Evolutionary conservation across 1,139 yeast species (phyloP).

Genomic region (Ashbya aceris): DNA sequence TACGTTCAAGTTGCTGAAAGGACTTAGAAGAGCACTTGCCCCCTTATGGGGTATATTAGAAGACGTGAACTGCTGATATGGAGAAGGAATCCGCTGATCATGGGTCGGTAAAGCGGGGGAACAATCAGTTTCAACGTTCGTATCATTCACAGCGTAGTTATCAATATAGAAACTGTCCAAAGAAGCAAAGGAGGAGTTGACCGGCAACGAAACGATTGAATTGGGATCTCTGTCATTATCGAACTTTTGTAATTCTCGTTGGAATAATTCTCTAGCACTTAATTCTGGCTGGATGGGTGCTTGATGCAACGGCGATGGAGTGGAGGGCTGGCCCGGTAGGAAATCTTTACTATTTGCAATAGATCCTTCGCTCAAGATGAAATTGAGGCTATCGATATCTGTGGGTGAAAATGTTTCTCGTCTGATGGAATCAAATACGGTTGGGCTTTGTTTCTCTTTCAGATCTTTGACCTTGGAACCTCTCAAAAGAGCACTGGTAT

Average conservation of each 20-base stretch:
- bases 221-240: constrained; percentile 18
- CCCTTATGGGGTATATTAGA: neutral
- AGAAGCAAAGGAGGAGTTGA: constrained; percentile 69
- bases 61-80: too few species aligned
- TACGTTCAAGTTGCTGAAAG: neutral
- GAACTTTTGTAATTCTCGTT: constrained; percentile 19
- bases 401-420: neutral
- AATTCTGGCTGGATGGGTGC: neutral
- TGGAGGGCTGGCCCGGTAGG: neutral
- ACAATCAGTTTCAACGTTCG: neutral
- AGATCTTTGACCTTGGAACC: neutral
- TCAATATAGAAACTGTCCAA: constrained; percentile 66
- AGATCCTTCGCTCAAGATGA: constrained; percentile 11
- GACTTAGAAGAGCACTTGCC: neutral
- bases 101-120: too few species aligned
- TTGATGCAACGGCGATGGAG: neutral
- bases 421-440: neutral
- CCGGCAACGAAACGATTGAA: constrained; percentile 35
- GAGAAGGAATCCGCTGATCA: too few species aligned
- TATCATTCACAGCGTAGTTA: constrained; percentile 28
- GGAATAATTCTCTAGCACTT: constrained; percentile 13
- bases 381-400: constrained; percentile 6
- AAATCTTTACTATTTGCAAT: neutral
- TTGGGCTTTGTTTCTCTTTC: neutral
- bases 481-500: neutral